These are phyloP conservation scores for Hapsidospora chrysogenum DNA, from an alignment of 495 filamentous ascomycete species.

Conservation along the genomic window DNA sequence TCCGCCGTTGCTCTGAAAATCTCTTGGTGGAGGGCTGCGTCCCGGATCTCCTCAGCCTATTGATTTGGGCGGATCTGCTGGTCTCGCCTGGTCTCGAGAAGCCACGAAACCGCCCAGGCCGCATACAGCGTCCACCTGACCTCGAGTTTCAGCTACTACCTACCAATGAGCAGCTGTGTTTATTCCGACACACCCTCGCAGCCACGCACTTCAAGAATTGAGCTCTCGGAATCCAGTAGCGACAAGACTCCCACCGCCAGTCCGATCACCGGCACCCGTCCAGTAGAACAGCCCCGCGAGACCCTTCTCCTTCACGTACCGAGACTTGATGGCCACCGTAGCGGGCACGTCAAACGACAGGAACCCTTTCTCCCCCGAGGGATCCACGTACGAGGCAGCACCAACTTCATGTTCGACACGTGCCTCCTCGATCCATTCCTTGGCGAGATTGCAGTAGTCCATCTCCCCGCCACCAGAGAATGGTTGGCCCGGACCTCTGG, in stretches of 20 bases:
- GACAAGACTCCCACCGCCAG: slow-evolving; percentile 42
- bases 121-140: neutral
- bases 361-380: slow-evolving; percentile 31
- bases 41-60: no score
- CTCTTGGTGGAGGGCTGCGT: no score
- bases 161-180: neutral
- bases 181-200: no score
- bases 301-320: slow-evolving; percentile 43
- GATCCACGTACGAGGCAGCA: slow-evolving; percentile 39
- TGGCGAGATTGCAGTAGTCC: slow-evolving; percentile 47
- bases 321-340: slow-evolving; percentile 55
- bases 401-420: slow-evolving; percentile 34
- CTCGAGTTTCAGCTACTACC: neutral
- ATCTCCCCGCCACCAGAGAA: slow-evolving; percentile 38
- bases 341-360: slow-evolving; percentile 60
- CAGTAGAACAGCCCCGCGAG: slow-evolving; percentile 73
- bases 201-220: no score
- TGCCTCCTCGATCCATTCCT: slow-evolving; percentile 31
- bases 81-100: no score
- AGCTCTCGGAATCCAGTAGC: slow-evolving; percentile 45
- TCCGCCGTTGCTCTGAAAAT: no score
- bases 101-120: no score
- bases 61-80: no score
- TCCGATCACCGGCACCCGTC: slow-evolving; percentile 57
- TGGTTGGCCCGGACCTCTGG: slow-evolving; percentile 36